These are phyloP conservation scores for Penicillium coffeae DNA, from an alignment of 495 filamentous ascomycete species.

Conservation along the genomic window DNA sequence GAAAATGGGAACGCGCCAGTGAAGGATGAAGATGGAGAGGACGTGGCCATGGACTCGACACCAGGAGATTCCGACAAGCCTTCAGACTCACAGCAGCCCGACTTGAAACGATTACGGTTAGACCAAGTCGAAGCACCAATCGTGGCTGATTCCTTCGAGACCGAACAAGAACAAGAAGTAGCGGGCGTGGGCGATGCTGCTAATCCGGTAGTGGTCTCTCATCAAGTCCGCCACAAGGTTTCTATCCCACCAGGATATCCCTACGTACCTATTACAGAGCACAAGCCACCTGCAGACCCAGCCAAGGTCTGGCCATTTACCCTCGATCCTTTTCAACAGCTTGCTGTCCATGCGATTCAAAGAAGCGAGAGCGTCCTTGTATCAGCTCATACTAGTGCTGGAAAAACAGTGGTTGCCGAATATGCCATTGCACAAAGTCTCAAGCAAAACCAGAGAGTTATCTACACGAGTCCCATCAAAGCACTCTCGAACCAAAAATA, in stretches of 20 bases:
- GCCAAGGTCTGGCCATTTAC: slow-evolving; percentile 82
- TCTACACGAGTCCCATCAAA: slow-evolving; percentile 99
- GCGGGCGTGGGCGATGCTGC: slow-evolving; percentile 67
- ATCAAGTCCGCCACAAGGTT: slow-evolving; percentile 98
- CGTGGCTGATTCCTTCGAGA: slow-evolving; percentile 90
- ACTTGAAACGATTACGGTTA: slow-evolving; percentile 70
- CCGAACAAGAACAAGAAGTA: slow-evolving; percentile 88
- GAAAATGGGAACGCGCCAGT: slow-evolving; percentile 31
- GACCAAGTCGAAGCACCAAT: slow-evolving; percentile 74
- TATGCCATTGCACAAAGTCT: slow-evolving; percentile 98
- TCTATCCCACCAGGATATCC: slow-evolving; percentile 89
- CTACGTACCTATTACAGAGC: slow-evolving; percentile 87
- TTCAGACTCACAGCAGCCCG: slow-evolving; percentile 28
- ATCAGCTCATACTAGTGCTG: slow-evolving; percentile 94
- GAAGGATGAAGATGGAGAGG: slow-evolving; percentile 47
- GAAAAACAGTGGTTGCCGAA: slow-evolving; percentile 96
- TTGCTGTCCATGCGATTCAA: slow-evolving; percentile 89
- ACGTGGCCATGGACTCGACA: slow-evolving; percentile 11
- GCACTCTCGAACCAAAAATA: slow-evolving; percentile 98
- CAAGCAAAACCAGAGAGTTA: slow-evolving; percentile 94
- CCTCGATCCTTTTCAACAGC: slow-evolving; percentile 93
- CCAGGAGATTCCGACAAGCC: slow-evolving; percentile 27
- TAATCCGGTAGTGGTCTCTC: slow-evolving; percentile 72
- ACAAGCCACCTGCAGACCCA: slow-evolving; percentile 78
- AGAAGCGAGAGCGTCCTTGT: slow-evolving; percentile 93